Evolutionary conservation across 148 eudicot genomes (phyloP), one percentile per base, ranked within the genome.

Genomic region (Limonium bicolor): DNA sequence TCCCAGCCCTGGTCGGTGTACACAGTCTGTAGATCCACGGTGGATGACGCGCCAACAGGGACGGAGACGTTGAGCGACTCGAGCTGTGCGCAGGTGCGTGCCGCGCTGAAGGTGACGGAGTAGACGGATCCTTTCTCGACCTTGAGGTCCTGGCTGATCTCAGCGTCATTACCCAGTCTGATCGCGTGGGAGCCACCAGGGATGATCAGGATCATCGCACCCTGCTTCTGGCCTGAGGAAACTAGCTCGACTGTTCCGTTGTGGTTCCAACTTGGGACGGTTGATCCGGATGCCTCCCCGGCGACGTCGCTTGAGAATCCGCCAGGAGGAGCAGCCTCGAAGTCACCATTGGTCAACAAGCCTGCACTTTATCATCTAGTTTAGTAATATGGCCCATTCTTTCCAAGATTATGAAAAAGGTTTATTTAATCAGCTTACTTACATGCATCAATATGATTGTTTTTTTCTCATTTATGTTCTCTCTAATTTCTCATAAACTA

Each of bases 1-100:
- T 90, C 99, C 99, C 99, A 90, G 25, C 99, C 99, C 55, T 85
- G 85, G 10, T 80, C 95, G 10, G 78, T 90, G 32, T 90, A 90
- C 38, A 90, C 62, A 0, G 99, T 90, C 55, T 92, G 99, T 17
- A 92, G 61, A 55, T 92, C 99, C 19, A 92, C 64, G 19, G 74
- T 59, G 51, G 82, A 84, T 11, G 93, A 70, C 0, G 88, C 73
- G 0, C 74, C 59, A n/a, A n/a, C n/a, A 0, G 69, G 60, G 27
- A 81, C 94, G 1, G 99, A 85, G 20, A 92, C 85, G 51, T 92
- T 92, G 23, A 92, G 80, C 2, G 99, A 78, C 78, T 92, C 99
- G 16, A 92, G 64, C 71, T 92, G 99, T 0, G 99, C 95, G 47
- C 99, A 92, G 2, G 99, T 92, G 30, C 99, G 88, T 1, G 99